phyloP scores from a whole-genome alignment of 805 yeast species.

The Hanseniaspora mollemarum region DNA sequence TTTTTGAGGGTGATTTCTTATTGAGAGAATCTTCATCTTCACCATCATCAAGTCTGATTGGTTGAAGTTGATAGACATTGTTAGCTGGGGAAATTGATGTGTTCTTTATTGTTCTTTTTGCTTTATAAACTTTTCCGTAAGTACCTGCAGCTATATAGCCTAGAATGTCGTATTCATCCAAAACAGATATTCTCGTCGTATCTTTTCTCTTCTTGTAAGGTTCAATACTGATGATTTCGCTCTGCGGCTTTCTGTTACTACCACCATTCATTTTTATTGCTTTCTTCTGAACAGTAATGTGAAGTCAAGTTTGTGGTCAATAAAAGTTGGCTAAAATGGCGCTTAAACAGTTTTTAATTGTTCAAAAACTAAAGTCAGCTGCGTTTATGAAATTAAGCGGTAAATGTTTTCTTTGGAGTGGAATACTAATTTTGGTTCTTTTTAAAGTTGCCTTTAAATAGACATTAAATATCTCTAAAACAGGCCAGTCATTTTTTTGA shows the following conservation, averaged over 20 bases:
- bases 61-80: background rate
- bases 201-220: constrained; percentile 59
- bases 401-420: too few relatives aligned
- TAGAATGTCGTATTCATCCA: constrained; percentile 73
- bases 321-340: too few relatives aligned
- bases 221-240: constrained; percentile 42
- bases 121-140: constrained; percentile 93
- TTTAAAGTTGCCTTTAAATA: too few relatives aligned
- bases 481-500: too few relatives aligned
- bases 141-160: constrained; percentile 99
- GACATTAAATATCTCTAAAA: too few relatives aligned
- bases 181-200: constrained; percentile 53
- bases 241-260: constrained; percentile 18
- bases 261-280: background rate
- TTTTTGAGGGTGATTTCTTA: too few relatives aligned
- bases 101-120: constrained; percentile 35
- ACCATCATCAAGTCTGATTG: background rate
- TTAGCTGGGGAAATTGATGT: background rate
- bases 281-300: background rate
- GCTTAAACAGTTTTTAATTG: too few relatives aligned
- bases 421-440: too few relatives aligned
- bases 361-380: too few relatives aligned
- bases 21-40: too few relatives aligned
- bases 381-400: too few relatives aligned
- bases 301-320: too few relatives aligned